Evolutionary conservation across 2,329 filamentous ascomycete genomes (phyloP).

Genomic region (Fusarium pseudonygamai): DNA sequence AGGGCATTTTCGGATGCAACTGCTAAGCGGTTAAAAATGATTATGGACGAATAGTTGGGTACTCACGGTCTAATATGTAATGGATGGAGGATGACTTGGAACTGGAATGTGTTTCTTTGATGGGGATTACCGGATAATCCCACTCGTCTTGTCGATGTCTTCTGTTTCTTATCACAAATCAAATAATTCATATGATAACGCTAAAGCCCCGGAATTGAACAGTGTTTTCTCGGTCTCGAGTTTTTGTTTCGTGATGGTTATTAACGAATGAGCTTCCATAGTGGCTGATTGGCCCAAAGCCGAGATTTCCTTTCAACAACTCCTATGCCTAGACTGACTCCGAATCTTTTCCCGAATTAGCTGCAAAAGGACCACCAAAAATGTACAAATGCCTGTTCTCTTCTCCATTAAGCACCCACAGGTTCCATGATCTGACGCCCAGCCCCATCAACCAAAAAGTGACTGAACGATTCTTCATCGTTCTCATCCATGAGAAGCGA

Average conservation of each 20-base stretch:
- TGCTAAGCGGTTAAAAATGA: conserved; percentile 40
- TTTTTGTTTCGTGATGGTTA: background rate
- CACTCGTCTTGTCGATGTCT: conserved; percentile 8
- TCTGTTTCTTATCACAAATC: background rate
- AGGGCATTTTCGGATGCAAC: conserved; percentile 47
- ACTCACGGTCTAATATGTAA: conserved; percentile 12
- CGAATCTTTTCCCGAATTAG: background rate
- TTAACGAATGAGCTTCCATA: background rate
- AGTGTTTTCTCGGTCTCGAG: background rate
- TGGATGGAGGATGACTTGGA: conserved; percentile 12
- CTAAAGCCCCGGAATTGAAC: background rate
- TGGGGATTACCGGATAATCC: conserved; percentile 23
- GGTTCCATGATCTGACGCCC: conserved; percentile 51
- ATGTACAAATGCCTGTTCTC: background rate
- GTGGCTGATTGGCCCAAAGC: background rate
- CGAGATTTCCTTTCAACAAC: conserved; percentile 4
- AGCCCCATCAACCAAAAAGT: conserved; percentile 52
- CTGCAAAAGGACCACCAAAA: background rate
- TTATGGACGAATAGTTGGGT: background rate
- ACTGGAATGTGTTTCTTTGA: conserved; percentile 1
- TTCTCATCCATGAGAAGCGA: conserved; percentile 50
- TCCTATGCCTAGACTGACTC: conserved; percentile 2
- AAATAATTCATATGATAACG: conserved; percentile 19
- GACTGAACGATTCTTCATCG: conserved; percentile 56
- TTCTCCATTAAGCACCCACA: conserved; percentile 38